Base-by-base conservation (phyloP, 495 filamentous ascomycete species). In the Trichoderma gamsii region DNA sequence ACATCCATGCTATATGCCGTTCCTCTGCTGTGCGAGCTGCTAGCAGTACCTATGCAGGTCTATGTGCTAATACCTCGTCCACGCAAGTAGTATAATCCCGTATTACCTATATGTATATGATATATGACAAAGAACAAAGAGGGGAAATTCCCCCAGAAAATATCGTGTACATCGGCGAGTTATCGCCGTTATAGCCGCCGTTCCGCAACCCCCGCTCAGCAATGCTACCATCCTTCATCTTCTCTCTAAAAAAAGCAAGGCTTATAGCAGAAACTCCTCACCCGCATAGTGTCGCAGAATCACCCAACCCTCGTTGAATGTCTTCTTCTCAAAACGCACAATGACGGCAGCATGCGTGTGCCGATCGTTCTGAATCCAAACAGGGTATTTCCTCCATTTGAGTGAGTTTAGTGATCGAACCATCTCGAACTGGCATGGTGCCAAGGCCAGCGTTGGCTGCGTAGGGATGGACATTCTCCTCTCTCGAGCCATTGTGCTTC, bases 321-420 rank as follows among this genome's bases (percentile, higher is more conserved):
- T 79, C 67, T 80, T 74, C 74, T 85, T 86, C 21, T 86, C 80
- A 69, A 74, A 83, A 66, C 95, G 83, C 38, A 94, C 86, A 72
- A 99, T 90, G 66, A 99, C 96, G 1, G 94, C 94, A 0, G 94
- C 95, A 75, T 99, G 95, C 63, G 83, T 90, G 73, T 97, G 93
- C 41, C 81, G 75, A 52, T 84, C 84, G 3, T 92, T 88, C 63
- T 96, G 92, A 51, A 99, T 97, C 78, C 90, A 88, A 4, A 97
- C 91, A 0, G 87, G 88, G 77, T 90, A 94, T 77, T 95, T 97
- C 23, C 83, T 84, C 79, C 89, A 93, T 12, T 89, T 88, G 0
- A 96, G 80, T 12, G 79, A 74, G 72, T 97, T 89, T 69, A 99
- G 78, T 18, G 87, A 86, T 21, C 89, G 78, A 63, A 97, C 89